Evolutionary conservation across 2,329 filamentous ascomycete genomes (phyloP).

Genomic region (Ceratocystis destructans): DNA sequence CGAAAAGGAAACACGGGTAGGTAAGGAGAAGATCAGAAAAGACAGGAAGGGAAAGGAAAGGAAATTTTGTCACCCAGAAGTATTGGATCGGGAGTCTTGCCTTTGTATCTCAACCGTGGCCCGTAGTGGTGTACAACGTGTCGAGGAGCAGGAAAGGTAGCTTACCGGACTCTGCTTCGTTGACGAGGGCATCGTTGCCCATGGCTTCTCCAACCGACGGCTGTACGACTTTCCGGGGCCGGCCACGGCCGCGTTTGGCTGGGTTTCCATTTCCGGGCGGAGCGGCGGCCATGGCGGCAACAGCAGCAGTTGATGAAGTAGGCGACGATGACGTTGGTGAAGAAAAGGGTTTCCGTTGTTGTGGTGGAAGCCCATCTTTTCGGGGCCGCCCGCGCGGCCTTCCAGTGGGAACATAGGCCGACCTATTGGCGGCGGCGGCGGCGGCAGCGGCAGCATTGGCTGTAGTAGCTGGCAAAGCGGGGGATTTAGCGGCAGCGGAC

Average conservation of each 20-base stretch:
- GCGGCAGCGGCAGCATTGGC: neutral
- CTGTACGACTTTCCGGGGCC: constrained; percentile 21
- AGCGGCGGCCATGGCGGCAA: neutral
- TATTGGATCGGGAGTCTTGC: constrained; percentile 1
- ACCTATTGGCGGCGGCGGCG: constrained; percentile 23
- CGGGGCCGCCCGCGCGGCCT: constrained; percentile 37
- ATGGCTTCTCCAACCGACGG: constrained; percentile 21
- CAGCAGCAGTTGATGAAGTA: constrained; percentile 1
- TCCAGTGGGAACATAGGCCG: constrained; percentile 29
- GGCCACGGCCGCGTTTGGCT: constrained; percentile 13
- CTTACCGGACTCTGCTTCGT: constrained; percentile 5
- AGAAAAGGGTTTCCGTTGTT: neutral
- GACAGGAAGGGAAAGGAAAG: neutral
- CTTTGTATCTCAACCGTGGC: neutral
- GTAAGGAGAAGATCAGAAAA: neutral
- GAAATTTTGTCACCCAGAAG: neutral
- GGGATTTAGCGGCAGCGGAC: too few species aligned
- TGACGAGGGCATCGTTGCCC: constrained; percentile 5
- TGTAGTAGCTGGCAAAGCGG: too few species aligned
- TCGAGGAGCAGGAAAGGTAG: constrained; percentile 8
- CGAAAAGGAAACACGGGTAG: neutral
- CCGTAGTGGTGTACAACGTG: neutral
- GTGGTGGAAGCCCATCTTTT: constrained; percentile 25
- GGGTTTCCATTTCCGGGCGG: constrained; percentile 18
- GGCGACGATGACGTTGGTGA: neutral